Evolutionary conservation across 257 asterid genomes (phyloP), one percentile per base, ranked within the genome.

Genomic region (Solanum pennellii): DNA sequence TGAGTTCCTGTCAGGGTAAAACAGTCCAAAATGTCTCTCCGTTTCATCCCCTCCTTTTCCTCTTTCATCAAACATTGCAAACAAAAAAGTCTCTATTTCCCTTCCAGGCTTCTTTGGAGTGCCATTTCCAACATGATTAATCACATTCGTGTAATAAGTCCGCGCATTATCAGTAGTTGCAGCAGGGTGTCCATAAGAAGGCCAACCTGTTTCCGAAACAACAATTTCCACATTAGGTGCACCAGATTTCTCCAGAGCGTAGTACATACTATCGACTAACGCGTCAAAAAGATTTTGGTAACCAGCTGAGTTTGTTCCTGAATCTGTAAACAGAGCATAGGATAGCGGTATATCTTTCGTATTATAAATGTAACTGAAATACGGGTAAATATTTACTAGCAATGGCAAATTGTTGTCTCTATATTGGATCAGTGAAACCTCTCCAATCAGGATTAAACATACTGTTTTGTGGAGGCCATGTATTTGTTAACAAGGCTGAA

Each of bases 151-250:
- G 45, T 88, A 88, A 69, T 90, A 90, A 1, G 49, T 52, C 1
- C 44, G 13, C 9, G 92, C 90, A 25, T 87, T 79, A 7, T 41
- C 39, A 5, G 60, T 41, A 0, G 85, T 82, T 4, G 92, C 87
- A 9, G 47, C 62, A 5, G 69, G 7, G 41, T 88, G 87, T 20
- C 91, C 93, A 18, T 83, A 86, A 0, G 92, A 88, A 1, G 92
- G 93, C 91, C 93, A 91, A 3, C 93, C 93, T 20, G 86, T 85
- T 76, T 91, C 93, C 0, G 94, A 37, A 21, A 92, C 95, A 0
- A 90, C 90, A 4, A 94, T 35, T 5, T 87, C 74, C 47, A 92
- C 27, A 7, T 86, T 16, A 2, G 42, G 82, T 5, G 79, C 89
- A 5, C 92, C 94, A 0, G 79, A 87, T 52, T 92, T 89, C 89